A percentile compares a stretch with the other conserved stretches of the same genome.
phyloP scores from a whole-genome alignment of 75 land plant species.

The Picea sitchensis region DNA sequence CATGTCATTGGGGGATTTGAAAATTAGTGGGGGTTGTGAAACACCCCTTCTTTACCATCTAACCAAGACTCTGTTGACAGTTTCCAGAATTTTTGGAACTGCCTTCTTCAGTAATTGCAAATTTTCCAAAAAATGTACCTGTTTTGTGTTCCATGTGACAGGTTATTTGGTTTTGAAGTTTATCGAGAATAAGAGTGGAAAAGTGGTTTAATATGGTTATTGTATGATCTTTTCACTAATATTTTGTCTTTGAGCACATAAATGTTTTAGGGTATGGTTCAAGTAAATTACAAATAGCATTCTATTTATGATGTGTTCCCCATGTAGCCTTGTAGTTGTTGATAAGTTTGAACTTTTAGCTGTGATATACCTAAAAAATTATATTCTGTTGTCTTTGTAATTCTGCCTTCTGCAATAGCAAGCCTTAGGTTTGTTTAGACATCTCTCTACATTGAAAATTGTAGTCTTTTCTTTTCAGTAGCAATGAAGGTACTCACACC shows the following conservation, averaged over 20 bases:
- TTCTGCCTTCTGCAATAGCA: neutral
- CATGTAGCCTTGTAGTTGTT: neutral
- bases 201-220: neutral
- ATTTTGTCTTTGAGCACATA: neutral
- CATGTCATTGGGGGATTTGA: no score
- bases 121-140: no score
- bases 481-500: neutral
- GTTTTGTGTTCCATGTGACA: no score
- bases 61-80: no score
- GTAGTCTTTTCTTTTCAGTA: neutral
- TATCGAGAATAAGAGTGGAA: no score
- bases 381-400: neutral
- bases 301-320: neutral
- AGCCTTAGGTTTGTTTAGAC: neutral
- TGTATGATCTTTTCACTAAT: neutral
- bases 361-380: neutral
- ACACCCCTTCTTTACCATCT: slow-evolving; percentile 48
- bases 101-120: neutral
- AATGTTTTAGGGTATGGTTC: neutral
- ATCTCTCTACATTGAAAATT: neutral
- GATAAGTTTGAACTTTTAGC: neutral
- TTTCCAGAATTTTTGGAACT: neutral
- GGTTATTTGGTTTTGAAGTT: no score
- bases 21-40: slow-evolving; percentile 18
- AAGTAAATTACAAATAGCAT: neutral